A percentile compares a stretch with the other conserved stretches of the same genome.
Evolutionary conservation across 345 rosid genomes (phyloP).

Genomic region (Bruguiera gymnorhiza): DNA sequence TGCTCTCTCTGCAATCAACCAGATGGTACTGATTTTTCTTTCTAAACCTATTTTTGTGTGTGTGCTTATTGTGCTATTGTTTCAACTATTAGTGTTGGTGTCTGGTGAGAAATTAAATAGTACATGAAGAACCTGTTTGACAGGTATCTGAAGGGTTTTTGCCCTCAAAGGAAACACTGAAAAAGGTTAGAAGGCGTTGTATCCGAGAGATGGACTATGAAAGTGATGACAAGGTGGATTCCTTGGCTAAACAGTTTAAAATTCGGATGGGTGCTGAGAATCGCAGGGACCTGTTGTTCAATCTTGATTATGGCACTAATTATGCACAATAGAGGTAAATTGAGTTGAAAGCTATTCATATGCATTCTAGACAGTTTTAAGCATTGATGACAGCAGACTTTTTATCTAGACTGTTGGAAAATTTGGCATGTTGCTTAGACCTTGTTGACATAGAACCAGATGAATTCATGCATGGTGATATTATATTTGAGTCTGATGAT

Average conservation of each 20-base stretch:
- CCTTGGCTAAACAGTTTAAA: conserved; percentile 50
- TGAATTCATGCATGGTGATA: neutral
- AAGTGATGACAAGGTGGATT: conserved; percentile 50
- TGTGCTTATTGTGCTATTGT: neutral
- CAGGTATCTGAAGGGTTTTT: conserved; percentile 74
- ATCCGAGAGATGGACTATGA: conserved; percentile 73
- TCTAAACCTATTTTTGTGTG: neutral
- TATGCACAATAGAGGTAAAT: conserved; percentile 36
- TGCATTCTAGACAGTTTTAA: too few species aligned
- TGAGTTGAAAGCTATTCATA: too few species aligned
- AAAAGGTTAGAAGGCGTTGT: conserved; percentile 81
- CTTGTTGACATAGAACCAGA: neutral
- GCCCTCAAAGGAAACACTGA: conserved; percentile 75
- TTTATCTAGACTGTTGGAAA: too few species aligned
- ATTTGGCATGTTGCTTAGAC: neutral
- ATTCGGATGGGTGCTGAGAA: conserved; percentile 65
- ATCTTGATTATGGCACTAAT: conserved; percentile 58
- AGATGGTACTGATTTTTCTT: conserved; percentile 53
- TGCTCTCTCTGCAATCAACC: conserved; percentile 60
- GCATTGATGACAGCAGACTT: too few species aligned
- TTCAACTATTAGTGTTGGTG: conserved; percentile 4
- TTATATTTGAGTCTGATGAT: too few species aligned
- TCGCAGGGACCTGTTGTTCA: conserved; percentile 70
- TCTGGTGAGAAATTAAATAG: neutral
- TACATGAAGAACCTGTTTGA: conserved; percentile 15